These are phyloP conservation scores for Tolypocladium paradoxum DNA, from an alignment of 2,329 filamentous ascomycete genomes.

Conservation along the genomic window DNA sequence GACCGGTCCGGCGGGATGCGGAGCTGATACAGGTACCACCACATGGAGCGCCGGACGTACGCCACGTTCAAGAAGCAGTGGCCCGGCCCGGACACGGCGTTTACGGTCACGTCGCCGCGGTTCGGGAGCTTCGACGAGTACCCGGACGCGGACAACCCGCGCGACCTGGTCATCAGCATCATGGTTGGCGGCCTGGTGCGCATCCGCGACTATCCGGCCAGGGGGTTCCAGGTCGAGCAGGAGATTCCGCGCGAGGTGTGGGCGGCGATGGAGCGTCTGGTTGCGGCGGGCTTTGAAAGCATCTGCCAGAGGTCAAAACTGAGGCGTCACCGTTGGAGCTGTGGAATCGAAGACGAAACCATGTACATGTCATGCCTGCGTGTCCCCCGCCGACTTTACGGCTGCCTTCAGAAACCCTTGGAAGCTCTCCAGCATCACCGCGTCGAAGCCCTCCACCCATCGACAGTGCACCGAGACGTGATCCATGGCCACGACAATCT, in stretches of 20 bases:
- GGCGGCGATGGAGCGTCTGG: constrained; percentile 28
- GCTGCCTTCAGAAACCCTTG: constrained; percentile 60
- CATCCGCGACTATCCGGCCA: constrained; percentile 30
- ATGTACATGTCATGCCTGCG: no score
- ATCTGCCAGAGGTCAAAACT: constrained; percentile 27
- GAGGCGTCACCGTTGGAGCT: no score
- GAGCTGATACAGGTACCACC: constrained; percentile 32
- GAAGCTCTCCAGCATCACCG: constrained; percentile 75
- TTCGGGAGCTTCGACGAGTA: constrained; percentile 26
- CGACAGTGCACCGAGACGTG: constrained; percentile 42
- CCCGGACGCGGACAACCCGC: constrained; percentile 28
- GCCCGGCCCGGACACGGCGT: constrained; percentile 22
- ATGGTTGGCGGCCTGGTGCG: constrained; percentile 34
- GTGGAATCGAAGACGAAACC: no score
- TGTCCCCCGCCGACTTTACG: constrained; percentile 7
- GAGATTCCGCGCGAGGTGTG: constrained; percentile 29
- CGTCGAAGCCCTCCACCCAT: constrained; percentile 61
- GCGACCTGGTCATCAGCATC: constrained; percentile 30
- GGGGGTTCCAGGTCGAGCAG: constrained; percentile 32
- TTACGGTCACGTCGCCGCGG: constrained; percentile 30
- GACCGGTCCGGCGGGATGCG: constrained; percentile 17
- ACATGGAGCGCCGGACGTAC: constrained; percentile 33
- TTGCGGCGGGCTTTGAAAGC: constrained; percentile 26
- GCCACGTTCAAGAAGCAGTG: constrained; percentile 36
- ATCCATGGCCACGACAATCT: constrained; percentile 28